A percentile compares a stretch with the other conserved stretches of the same genome.
phyloP scores from a whole-genome alignment of 202 grass and related monocot genomes.

The Schoenoplectus triqueter region DNA sequence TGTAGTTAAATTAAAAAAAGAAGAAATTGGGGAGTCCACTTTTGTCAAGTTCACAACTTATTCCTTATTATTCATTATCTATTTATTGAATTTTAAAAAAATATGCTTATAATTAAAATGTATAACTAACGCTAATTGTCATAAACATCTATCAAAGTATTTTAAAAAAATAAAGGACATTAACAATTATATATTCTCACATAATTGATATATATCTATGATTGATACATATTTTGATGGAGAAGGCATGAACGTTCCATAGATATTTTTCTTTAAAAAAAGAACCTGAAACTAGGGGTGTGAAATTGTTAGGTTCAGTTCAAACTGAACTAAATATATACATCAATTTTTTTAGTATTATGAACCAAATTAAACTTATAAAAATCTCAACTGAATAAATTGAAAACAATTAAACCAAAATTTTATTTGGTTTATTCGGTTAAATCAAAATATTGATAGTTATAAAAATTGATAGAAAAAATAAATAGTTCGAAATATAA shows the following conservation, averaged over 20 bases:
- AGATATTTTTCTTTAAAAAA: background rate
- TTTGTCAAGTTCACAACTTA: background rate
- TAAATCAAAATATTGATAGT: too few species aligned
- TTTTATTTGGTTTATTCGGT: too few species aligned
- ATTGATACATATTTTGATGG: background rate
- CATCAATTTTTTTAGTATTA: too few species aligned
- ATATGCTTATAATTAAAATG: too few species aligned
- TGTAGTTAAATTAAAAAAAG: background rate
- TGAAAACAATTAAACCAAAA: too few species aligned
- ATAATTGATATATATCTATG: background rate
- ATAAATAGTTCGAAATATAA: too few species aligned
- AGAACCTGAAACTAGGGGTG: background rate
- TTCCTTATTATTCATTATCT: background rate
- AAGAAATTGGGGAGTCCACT: background rate
- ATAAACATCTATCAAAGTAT: background rate
- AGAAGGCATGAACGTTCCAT: background rate
- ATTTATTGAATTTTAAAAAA: too few species aligned
- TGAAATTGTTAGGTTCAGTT: too few species aligned
- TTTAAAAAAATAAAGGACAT: background rate
- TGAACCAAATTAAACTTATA: too few species aligned
- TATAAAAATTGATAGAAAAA: too few species aligned
- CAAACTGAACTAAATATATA: too few species aligned
- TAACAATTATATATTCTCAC: background rate
- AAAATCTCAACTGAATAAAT: too few species aligned
- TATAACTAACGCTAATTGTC: background rate